Conservation (phyloP, 148 eudicot genomes). For the Dianthus caryophyllus region DNA sequence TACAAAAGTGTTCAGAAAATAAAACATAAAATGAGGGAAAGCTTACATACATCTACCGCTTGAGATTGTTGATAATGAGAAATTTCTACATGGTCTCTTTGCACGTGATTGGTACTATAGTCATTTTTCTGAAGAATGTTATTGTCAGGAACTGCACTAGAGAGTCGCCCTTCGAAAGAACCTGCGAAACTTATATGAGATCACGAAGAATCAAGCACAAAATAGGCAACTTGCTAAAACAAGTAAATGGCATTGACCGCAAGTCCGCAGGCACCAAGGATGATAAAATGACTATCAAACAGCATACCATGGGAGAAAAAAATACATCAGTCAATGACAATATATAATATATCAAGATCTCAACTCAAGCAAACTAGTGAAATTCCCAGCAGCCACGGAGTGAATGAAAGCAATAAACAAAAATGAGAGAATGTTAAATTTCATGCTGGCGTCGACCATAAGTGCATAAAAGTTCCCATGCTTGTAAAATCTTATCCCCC, state of each 20-base stretch:
- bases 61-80: constrained; percentile 36
- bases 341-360: neutral
- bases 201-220: constrained; percentile 39
- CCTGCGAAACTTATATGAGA: constrained; percentile 78
- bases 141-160: constrained; percentile 33
- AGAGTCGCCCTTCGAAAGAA: constrained; percentile 48
- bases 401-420: neutral
- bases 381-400: constrained; percentile 7
- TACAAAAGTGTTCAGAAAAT: constrained; percentile 14
- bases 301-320: neutral
- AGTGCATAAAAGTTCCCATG: neutral
- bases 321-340: neutral
- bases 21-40: constrained; percentile 1
- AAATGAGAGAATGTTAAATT: neutral
- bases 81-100: constrained; percentile 33
- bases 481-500: no score
- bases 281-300: neutral
- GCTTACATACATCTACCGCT: constrained; percentile 41
- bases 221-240: neutral
- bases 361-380: neutral
- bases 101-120: constrained; percentile 29
- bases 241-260: constrained; percentile 7
- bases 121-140: constrained; percentile 34
- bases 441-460: neutral
- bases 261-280: neutral